These are phyloP conservation scores for Selaginella moellendorffii DNA, from an alignment of 75 land plant species.

Conservation along the genomic window DNA sequence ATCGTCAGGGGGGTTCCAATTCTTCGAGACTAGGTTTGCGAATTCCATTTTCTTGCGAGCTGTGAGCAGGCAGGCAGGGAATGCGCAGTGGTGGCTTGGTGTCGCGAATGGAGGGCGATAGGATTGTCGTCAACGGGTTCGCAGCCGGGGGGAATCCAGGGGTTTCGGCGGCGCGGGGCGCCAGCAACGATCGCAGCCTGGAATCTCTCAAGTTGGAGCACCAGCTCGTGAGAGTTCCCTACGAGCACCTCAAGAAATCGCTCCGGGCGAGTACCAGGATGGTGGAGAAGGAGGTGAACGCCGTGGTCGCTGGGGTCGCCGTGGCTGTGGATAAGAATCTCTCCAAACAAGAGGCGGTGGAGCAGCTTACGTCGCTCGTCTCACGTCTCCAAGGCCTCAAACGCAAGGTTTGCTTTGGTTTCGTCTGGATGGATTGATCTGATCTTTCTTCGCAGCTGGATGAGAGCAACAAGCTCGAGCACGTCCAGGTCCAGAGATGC, in stretches of 20 bases:
- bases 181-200: no score
- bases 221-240: slow-evolving; percentile 75
- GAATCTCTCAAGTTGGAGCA: slow-evolving; percentile 88
- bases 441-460: slow-evolving; percentile 42
- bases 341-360: slow-evolving; percentile 61
- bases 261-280: slow-evolving; percentile 53
- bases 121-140: no score
- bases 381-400: slow-evolving; percentile 91
- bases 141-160: no score
- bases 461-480: slow-evolving; percentile 71
- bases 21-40: no score
- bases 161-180: no score
- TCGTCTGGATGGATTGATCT: neutral
- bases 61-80: no score
- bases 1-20: no score
- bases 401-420: slow-evolving; percentile 51
- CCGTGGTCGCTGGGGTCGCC: slow-evolving; percentile 76
- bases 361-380: slow-evolving; percentile 70
- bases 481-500: slow-evolving; percentile 71
- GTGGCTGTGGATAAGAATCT: slow-evolving; percentile 37
- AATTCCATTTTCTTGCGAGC: no score
- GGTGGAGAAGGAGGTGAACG: slow-evolving; percentile 79
- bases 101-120: no score
- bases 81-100: no score
- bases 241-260: slow-evolving; percentile 92